Base-by-base conservation (phyloP, 306 rosid species). In the Crataegus laevigata region DNA sequence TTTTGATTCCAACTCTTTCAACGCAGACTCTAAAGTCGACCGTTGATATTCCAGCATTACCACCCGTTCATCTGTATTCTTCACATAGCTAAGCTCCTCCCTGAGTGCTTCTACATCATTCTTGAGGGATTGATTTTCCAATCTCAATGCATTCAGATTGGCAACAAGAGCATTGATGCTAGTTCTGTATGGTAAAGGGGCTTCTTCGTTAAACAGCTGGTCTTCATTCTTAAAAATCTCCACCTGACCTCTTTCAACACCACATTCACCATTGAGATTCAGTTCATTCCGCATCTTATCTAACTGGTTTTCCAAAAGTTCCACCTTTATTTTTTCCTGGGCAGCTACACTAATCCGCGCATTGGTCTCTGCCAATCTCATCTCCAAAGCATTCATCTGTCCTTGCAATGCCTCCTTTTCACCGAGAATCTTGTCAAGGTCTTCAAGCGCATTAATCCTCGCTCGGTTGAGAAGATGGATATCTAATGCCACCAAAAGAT, bases 391-490 rank as follows among this genome's bases (percentile, higher is more conserved):
- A 71, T 85, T 88, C 51, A 94, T 88, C 82, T 94, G 92, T 75
- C 84, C 85, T 82, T 88, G 96, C 78, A 94, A 82, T 29, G 81
- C 78, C 79, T 90, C 86, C 85, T 94, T 94, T 84, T 94, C 99
- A 11, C 83, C 40, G 24, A 87, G 82, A 87, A 89, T 82, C 79
- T 81, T 92, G 61, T 89, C 97, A 80, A 92, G 90, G 77, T 94
- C 92, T 77, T 92, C 78, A 66, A 88, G 90, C 25, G 93, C 93
- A 69, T 63, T 84, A 42, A 92, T 84, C 47, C 99, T 91, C 40
- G 96, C 96, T 67, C 78, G 90, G 81, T 94, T 94, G 71, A 94
- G 82, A 74, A 92, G 89, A 83, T 82, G 93, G 79, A 94, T 84
- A 80, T 94, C 99, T 94, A 60, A 52, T 75, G 52, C 75, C 69